Evolutionary conservation across 2,329 filamentous ascomycete species (phyloP), one percentile per base, ranked within the genome.

Genomic region (Phialemonium atrogriseum): DNA sequence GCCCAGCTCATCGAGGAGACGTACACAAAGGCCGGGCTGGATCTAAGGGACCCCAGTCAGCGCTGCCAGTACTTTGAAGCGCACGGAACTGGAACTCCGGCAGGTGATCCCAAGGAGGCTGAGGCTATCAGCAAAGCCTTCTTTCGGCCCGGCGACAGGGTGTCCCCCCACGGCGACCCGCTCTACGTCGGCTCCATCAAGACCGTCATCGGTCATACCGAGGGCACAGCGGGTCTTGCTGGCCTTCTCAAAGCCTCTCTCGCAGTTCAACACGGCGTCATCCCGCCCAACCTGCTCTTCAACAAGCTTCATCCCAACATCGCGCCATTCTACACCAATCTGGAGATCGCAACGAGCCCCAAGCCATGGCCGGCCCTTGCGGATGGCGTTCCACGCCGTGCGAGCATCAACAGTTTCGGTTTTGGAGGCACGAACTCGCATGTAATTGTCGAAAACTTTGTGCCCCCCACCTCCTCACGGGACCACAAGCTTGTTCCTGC

Each of bases 141-240:
- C 13, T 43, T 34, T 12, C 24, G 17, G 8, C n/a, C 27, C 17
- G 26, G 14, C 25, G 26, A 23, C 10, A 18, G 16, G 4, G 23
- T 12, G 4, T 12, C 11, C n/a, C 4, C 17, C 14, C n/a, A 26
- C 7, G 24, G 19, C 5, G 23, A 28, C 5, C 37, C 37, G 15
- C 26, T 60, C 24, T 39, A 50, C 5, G 54, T 62, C 0, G 59
- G 58, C 3, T 56, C 50, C 0, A 39, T 60, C 35, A 63, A 62
- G 41, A 56, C 58, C 1, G 52, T 60, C 5, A 50, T 62, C 17
- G 67, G 67, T 5, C 66, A 70, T 32, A 56, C 59, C 0, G 66
- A 70, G 42, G 62, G 62, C 5, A 54, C 59, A 0, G 60, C 62
- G 4, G 66, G 66, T 1, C 41, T 68, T 3, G 62, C 64, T 0